Base-by-base conservation (phyloP, 148 eudicot species). In the Fallopia convolvulus region DNA sequence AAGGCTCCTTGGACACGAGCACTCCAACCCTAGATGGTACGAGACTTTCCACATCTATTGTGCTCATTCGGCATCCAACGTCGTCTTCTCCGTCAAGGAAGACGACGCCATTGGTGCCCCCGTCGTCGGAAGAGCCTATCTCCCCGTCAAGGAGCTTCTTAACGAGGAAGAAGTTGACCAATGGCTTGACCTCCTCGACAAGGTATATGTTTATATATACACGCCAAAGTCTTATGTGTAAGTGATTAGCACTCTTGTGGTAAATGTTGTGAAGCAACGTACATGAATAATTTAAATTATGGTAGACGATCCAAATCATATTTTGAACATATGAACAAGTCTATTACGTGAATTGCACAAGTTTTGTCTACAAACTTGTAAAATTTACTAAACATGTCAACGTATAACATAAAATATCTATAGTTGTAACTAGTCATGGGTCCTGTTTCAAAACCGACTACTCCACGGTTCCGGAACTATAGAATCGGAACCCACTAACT, bases 1-100 rank as follows among this genome's bases (percentile, higher is more conserved):
- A 65, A 85, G 80, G 68, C 75, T 87, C 15, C 23, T 87, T 18
- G 78, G 60, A 6, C 74, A 80, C 30, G 80, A 78, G 12, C 82
- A 79, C 48, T 44, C 84, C 0, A 87, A 85, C 75, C 90, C 88
- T 8, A 60, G 85, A 33, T 87, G 90, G 90, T 85, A 85, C 23
- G 88, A 87, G 75, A 80, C 83, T 10, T 85, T 87, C 50, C 90
- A 87, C 87, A 83, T 87, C 50, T 83, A 78, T 48, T 82, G 85
- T n/a, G 90, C 86, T 21, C 90, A 87, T 41, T 78, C 77, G 84
- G 86, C 85, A 15, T 77, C 88, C 11, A 56, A 83, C 21, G 77
- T 87, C 2, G 76, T 85, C 49, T 83, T 87, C 80, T 82, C 88
- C 33, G n/a, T 87, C 79, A 87, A 85, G 74, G 81, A 85, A 61